phyloP scores from a whole-genome alignment of 2,329 filamentous ascomycete genomes.

The Sarocladium oryzae region DNA sequence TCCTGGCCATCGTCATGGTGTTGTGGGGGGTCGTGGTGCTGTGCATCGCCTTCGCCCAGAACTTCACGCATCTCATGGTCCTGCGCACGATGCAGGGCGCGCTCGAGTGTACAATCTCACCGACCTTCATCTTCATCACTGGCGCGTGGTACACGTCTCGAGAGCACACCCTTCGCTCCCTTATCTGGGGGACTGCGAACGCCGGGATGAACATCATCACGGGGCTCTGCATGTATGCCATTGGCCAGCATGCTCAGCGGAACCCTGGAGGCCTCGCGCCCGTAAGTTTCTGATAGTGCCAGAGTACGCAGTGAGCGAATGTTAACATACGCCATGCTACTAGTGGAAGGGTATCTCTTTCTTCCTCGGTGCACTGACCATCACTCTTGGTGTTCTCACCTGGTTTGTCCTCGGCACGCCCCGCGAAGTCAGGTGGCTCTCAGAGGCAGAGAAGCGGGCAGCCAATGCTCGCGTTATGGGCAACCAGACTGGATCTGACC shows the following conservation, averaged over 20 bases:
- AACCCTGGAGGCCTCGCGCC: conserved; percentile 18
- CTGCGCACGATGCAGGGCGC: conserved; percentile 23
- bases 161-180: conserved; percentile 23
- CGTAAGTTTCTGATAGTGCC: conserved; percentile 4
- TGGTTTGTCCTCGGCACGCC: conserved; percentile 25
- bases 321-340: not conserved
- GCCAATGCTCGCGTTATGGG: conserved; percentile 21
- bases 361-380: conserved; percentile 22
- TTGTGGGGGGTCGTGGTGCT: conserved; percentile 24
- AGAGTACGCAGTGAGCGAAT: not conserved
- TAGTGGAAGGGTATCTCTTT: conserved; percentile 23
- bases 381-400: conserved; percentile 14
- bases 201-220: conserved; percentile 26
- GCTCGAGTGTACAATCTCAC: conserved; percentile 23
- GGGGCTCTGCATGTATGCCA: conserved; percentile 18
- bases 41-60: conserved; percentile 22
- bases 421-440: conserved; percentile 24
- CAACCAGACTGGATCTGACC: conserved; percentile 23
- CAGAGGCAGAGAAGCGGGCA: conserved; percentile 22
- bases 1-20: conserved; percentile 28
- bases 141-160: conserved; percentile 25
- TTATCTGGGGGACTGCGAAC: conserved; percentile 26
- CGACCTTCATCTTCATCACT: conserved; percentile 25
- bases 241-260: conserved; percentile 18
- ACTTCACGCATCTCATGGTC: conserved; percentile 23